Evolutionary conservation across 164 flowering plant genomes (phyloP).

Genomic region (Annona cherimola): DNA sequence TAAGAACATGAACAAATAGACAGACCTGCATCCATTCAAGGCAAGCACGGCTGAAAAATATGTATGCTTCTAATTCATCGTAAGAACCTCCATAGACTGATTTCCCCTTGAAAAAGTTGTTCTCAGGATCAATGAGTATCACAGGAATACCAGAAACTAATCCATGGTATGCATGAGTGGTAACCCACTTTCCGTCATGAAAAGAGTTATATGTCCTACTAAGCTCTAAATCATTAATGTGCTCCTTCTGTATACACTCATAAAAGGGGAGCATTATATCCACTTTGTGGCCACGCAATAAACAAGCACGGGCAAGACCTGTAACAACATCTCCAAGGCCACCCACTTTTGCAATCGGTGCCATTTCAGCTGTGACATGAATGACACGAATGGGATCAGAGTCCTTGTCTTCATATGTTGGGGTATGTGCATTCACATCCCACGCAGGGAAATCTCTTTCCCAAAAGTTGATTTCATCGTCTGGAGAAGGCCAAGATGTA

Average conservation of each 20-base stretch:
- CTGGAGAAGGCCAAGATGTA: conserved; percentile 58
- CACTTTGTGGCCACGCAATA: conserved; percentile 53
- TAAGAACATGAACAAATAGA: conserved; percentile 2
- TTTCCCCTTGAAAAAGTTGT: conserved; percentile 55
- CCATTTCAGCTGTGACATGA: conserved; percentile 78
- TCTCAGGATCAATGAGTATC: conserved; percentile 50
- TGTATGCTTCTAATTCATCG: conserved; percentile 65
- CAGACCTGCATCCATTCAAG: conserved; percentile 78
- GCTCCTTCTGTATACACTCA: conserved; percentile 51
- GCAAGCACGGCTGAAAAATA: conserved; percentile 66
- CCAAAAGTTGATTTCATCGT: conserved; percentile 57
- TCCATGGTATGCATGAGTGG: conserved; percentile 49
- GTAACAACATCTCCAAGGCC: conserved; percentile 83
- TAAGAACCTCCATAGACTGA: conserved; percentile 60
- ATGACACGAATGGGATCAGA: conserved; percentile 43
- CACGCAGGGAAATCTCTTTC: conserved; percentile 33
- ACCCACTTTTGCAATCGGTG: conserved; percentile 70
- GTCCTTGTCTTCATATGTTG: conserved; percentile 32
- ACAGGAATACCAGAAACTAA: conserved; percentile 48
- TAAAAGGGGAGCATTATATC: conserved; percentile 66
- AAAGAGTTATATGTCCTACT: conserved; percentile 38
- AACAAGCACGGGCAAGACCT: conserved; percentile 62
- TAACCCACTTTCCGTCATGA: conserved; percentile 51
- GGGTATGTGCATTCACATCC: conserved; percentile 20
- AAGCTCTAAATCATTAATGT: conserved; percentile 34